Percentiles rank a stretch among this genome's conserved stretches.
Conservation (phyloP, 805 yeast species). For the Kodamaea leandrae region DNA sequence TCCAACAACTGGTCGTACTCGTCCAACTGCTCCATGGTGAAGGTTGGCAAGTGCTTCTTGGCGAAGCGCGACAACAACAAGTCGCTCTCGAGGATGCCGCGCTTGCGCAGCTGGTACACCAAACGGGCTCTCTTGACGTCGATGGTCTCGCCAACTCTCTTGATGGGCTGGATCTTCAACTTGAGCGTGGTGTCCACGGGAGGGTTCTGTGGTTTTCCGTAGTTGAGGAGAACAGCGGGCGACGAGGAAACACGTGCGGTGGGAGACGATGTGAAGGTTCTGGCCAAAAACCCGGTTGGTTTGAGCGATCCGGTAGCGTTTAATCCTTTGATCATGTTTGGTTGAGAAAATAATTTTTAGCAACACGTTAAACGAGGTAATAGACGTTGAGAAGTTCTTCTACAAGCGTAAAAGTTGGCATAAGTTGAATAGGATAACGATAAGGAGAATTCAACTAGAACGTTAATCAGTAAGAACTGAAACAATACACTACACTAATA, state of each 20-base stretch:
- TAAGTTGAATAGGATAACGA: too few species aligned
- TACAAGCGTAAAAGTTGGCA: too few species aligned
- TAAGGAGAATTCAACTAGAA: too few species aligned
- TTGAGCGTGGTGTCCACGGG: slow-evolving; percentile 44
- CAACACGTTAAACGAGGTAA: too few species aligned
- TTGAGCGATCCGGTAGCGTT: too few species aligned
- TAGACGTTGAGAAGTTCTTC: too few species aligned
- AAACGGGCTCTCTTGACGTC: slow-evolving; percentile 83
- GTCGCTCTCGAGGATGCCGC: slow-evolving; percentile 95
- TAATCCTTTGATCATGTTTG: too few species aligned
- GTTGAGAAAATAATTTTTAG: too few species aligned
- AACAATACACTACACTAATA: too few species aligned
- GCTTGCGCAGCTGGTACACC: slow-evolving; percentile 85
- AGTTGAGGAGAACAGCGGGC: slow-evolving; percentile 22
- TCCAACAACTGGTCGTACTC: slow-evolving; percentile 86
- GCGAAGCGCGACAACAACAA: slow-evolving; percentile 83
- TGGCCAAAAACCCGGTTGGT: neutral
- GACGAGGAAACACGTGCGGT: neutral
- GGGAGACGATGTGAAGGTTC: neutral
- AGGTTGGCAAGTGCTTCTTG: slow-evolving; percentile 57
- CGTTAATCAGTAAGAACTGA: too few species aligned
- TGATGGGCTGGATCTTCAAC: slow-evolving; percentile 74
- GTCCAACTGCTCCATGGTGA: slow-evolving; percentile 64
- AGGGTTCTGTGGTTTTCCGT: slow-evolving; percentile 44
- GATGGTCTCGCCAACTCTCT: slow-evolving; percentile 67